Percentiles rank a stretch among this genome's conserved stretches.
Evolutionary conservation across 164 flowering plant genomes (phyloP).

Genomic region (Pachysandra terminalis): DNA sequence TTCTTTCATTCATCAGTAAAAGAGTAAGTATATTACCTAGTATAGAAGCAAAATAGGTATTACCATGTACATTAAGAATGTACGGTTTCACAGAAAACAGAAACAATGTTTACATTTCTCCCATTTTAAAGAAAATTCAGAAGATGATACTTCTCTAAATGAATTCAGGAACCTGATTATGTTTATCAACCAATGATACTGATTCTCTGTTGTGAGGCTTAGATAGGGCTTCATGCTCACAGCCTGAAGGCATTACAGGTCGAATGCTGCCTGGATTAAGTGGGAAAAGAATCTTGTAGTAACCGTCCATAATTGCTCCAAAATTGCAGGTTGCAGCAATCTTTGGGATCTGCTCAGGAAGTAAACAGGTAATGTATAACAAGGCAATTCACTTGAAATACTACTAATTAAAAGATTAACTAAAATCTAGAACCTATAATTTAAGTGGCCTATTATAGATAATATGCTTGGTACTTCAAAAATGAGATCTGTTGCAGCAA

Average conservation of each 20-base stretch:
- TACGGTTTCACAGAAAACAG: too few relatives aligned
- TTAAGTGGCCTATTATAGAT: not conserved
- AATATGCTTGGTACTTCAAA: not conserved
- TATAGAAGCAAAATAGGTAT: too few relatives aligned
- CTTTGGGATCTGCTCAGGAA: slow-evolving; percentile 65
- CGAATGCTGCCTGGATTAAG: slow-evolving; percentile 81
- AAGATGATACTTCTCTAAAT: slow-evolving; percentile 9
- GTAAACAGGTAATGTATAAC: not conserved
- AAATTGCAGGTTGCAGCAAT: slow-evolving; percentile 84
- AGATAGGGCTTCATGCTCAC: slow-evolving; percentile 47
- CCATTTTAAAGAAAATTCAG: too few relatives aligned
- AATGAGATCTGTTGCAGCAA: not conserved
- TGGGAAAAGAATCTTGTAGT: slow-evolving; percentile 77
- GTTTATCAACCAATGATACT: slow-evolving; percentile 25
- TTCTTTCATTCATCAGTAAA: too few relatives aligned
- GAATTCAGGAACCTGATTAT: slow-evolving; percentile 9
- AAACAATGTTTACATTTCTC: too few relatives aligned
- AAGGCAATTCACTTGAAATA: not conserved
- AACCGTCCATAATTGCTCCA: slow-evolving; percentile 81
- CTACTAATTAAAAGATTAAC: not conserved
- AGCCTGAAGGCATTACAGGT: slow-evolving; percentile 56
- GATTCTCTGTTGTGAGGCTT: slow-evolving; percentile 61
- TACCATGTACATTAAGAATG: too few relatives aligned
- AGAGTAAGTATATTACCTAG: too few relatives aligned
- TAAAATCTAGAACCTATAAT: not conserved